Base-by-base conservation (phyloP, 148 eudicot species). In the Beta vulgaris region DNA sequence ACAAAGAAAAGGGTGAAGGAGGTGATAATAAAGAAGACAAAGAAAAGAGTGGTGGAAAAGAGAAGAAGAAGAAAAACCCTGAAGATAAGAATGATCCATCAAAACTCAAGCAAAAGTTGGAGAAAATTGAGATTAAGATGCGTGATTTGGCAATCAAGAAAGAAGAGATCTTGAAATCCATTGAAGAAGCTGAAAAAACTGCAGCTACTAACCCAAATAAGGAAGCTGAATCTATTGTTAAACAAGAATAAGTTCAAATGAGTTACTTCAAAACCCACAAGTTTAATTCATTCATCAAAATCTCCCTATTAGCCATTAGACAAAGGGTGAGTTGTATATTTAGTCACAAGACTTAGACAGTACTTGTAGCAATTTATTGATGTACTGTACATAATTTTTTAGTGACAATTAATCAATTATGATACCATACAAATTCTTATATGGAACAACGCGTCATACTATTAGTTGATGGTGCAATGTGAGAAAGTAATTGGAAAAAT, bases 51-150 rank as follows among this genome's bases (percentile, higher is more conserved):
- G 65, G 49, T 1, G 75, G 73, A n/a, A 74, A 86, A 79, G 71
- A 83, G 69, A 78, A 88, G 85, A 90, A 88, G 86, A 77, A 78
- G 36, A 91, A 86, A 81, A 87, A 81, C 68, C 87, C 91, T 70
- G 84, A 89, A 79, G 91, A 89, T 77, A 84, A 82, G 77, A 91
- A 77, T 54, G 87, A 89, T 74, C 83, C 89, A 4, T 29, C 86
- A 6, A 88, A 87, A 73, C 87, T 92, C 21, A 79, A 78, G 81
- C 76, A 51, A 19, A 90, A 86, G 58, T 79, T 90, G 12, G 91
- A 86, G 65, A 92, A 87, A 46, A 54, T 92, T 36, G 91, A 90
- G 3, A 61, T 55, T 13, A 88, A 90, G 74, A 90, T 88, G 73
- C 81, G 79, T 42, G 86, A 78, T 55, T 64, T 91, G 68, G 81